These are phyloP conservation scores for Fremontodendron californicum DNA, from an alignment of 345 rosid genomes.

Conservation along the genomic window DNA sequence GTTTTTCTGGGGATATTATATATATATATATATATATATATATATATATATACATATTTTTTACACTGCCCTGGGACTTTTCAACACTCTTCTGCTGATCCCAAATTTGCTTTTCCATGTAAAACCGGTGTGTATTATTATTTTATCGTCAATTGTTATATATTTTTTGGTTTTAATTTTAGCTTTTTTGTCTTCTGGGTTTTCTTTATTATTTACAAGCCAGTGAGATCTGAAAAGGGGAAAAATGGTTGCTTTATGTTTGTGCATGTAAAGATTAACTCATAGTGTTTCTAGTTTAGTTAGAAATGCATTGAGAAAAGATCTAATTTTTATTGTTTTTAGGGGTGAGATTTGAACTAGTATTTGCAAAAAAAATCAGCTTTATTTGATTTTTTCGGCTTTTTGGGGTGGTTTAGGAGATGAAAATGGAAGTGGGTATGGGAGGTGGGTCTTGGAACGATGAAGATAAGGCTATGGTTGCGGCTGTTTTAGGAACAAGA, in stretches of 20 bases:
- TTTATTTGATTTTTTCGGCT: neutral
- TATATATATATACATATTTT: no score
- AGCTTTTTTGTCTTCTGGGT: conserved; percentile 19
- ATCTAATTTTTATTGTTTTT: neutral
- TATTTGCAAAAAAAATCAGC: neutral
- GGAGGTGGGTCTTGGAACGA: conserved; percentile 64
- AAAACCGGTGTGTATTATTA: conserved; percentile 30
- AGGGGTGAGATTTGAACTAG: conserved; percentile 21
- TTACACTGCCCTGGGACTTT: neutral
- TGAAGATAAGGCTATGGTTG: conserved; percentile 65
- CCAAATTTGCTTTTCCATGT: conserved; percentile 16
- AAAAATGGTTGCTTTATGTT: conserved; percentile 3
- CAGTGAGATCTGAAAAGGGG: conserved; percentile 44
- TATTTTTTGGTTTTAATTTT: conserved; percentile 14
- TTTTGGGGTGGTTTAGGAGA: conserved; percentile 19
- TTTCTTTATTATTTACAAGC: conserved; percentile 17
- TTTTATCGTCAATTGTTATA: conserved; percentile 10
- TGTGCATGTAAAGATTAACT: conserved; percentile 1
- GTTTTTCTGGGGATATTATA: no score
- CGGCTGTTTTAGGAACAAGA: conserved; percentile 65
- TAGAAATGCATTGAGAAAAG: conserved; percentile 18
- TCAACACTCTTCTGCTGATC: conserved; percentile 18
- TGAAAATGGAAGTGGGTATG: conserved; percentile 52
- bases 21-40: no score
- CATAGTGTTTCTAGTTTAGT: conserved; percentile 5